These are phyloP conservation scores for Xylariaceae sp. DNA, from an alignment of 2,329 filamentous ascomycete species.

Conservation along the genomic window DNA sequence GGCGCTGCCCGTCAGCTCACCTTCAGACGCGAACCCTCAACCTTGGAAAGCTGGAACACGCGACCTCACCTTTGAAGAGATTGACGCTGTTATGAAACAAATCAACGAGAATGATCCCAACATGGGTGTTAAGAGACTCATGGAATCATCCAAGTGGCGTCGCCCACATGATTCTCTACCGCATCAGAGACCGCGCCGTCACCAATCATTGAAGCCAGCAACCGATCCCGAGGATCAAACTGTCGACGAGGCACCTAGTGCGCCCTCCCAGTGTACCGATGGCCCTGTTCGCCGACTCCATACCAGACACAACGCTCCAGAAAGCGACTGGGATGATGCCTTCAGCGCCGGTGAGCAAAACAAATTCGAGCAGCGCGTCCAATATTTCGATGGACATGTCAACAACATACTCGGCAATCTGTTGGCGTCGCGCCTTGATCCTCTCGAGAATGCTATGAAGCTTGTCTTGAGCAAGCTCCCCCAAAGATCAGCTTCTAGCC, in stretches of 20 bases:
- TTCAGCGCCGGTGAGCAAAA: slow-evolving; percentile 77
- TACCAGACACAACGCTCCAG: slow-evolving; percentile 57
- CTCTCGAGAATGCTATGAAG: slow-evolving; percentile 78
- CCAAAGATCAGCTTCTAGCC: slow-evolving; percentile 49
- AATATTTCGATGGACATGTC: slow-evolving; percentile 88
- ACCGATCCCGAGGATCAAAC: slow-evolving; percentile 60
- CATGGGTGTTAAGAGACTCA: slow-evolving; percentile 64
- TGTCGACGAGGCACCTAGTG: slow-evolving; percentile 46
- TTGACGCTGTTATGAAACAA: slow-evolving; percentile 88
- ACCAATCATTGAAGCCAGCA: slow-evolving; percentile 41
- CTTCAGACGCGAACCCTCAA: slow-evolving; percentile 26
- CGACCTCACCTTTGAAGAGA: slow-evolving; percentile 67
- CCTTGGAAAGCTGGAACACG: slow-evolving; percentile 25
- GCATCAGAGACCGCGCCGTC: slow-evolving; percentile 48
- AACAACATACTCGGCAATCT: slow-evolving; percentile 77
- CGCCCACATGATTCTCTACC: slow-evolving; percentile 39
- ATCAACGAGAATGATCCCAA: slow-evolving; percentile 69
- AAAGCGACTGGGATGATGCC: slow-evolving; percentile 88
- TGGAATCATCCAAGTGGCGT: slow-evolving; percentile 44
- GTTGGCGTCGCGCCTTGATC: slow-evolving; percentile 69
- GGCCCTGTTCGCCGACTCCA: slow-evolving; percentile 60
- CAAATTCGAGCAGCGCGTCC: slow-evolving; percentile 73
- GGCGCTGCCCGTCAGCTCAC: slow-evolving; percentile 30
- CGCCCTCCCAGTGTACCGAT: slow-evolving; percentile 43
- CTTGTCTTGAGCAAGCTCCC: slow-evolving; percentile 57